Evolutionary conservation across 2,329 filamentous ascomycete genomes (phyloP).

Genomic region (Ceratocystiopsis minuta): DNA sequence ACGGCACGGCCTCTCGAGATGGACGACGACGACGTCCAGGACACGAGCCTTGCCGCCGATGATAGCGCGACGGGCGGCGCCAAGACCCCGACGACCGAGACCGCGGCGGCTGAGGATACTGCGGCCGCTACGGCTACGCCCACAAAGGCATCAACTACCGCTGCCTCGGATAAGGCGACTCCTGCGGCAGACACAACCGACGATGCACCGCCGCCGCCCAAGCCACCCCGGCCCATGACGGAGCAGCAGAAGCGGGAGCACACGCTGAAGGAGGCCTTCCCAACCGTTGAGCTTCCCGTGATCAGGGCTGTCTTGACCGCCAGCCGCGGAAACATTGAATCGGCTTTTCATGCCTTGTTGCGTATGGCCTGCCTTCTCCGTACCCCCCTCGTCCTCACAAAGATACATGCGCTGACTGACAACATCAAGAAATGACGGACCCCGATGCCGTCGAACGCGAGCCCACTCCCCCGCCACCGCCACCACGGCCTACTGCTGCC

Average conservation of each 20-base stretch:
- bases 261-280: slow-evolving; percentile 88
- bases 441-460: slow-evolving; percentile 48
- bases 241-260: slow-evolving; percentile 71
- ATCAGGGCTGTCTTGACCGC: slow-evolving; percentile 78
- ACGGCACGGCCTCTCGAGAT: slow-evolving; percentile 47
- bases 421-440: slow-evolving; percentile 53
- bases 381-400: too few species aligned
- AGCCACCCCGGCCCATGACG: slow-evolving; percentile 69
- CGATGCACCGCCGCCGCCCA: slow-evolving; percentile 46
- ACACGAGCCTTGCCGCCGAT: slow-evolving; percentile 29
- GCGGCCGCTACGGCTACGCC: too few species aligned
- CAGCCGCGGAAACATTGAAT: slow-evolving; percentile 74
- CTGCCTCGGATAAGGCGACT: too few species aligned
- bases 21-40: slow-evolving; percentile 53
- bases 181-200: slow-evolving; percentile 16
- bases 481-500: slow-evolving; percentile 50
- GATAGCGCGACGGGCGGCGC: slow-evolving; percentile 23
- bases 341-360: slow-evolving; percentile 85
- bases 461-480: slow-evolving; percentile 47
- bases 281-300: slow-evolving; percentile 58
- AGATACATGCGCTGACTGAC: slow-evolving; percentile 2
- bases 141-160: too few species aligned
- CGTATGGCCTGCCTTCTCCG: slow-evolving; percentile 29
- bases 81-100: slow-evolving; percentile 4
- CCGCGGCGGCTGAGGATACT: too few species aligned